These are phyloP conservation scores for Penicillium carneum DNA, from an alignment of 2,329 filamentous ascomycete species.

Conservation along the genomic window DNA sequence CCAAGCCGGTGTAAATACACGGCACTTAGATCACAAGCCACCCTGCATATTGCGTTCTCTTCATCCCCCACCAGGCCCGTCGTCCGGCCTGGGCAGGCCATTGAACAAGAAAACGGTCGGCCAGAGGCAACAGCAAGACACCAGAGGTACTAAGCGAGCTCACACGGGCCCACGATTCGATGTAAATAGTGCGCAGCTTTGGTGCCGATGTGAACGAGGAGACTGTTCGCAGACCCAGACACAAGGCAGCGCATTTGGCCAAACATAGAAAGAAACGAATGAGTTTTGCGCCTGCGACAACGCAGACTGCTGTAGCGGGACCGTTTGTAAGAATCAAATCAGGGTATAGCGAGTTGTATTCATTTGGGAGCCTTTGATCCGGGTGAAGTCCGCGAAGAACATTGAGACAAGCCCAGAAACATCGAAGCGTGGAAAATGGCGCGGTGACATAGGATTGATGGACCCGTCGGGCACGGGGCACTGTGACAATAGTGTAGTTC, in stretches of 20 bases:
- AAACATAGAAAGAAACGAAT: constrained; percentile 60
- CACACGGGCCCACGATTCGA: constrained; percentile 92
- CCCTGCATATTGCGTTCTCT: constrained; percentile 51
- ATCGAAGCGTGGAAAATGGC: constrained; percentile 71
- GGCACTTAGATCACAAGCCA: constrained; percentile 46
- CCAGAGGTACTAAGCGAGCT: constrained; percentile 84
- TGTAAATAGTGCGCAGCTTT: constrained; percentile 76
- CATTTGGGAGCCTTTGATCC: constrained; percentile 40
- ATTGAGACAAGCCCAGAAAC: constrained; percentile 68
- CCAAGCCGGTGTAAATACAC: neutral
- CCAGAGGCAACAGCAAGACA: constrained; percentile 73
- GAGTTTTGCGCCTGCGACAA: constrained; percentile 66
- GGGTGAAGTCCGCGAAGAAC: constrained; percentile 58
- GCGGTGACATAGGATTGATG: constrained; percentile 81
- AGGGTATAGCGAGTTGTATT: constrained; percentile 60
- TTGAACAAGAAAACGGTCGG: constrained; percentile 83
- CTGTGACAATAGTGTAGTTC: constrained; percentile 67
- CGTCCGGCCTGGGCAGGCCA: constrained; percentile 69
- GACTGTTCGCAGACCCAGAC: constrained; percentile 21
- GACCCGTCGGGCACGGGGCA: constrained; percentile 79
- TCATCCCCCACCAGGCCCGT: constrained; percentile 49
- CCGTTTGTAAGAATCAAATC: constrained; percentile 86
- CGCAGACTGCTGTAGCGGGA: constrained; percentile 83
- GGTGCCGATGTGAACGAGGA: constrained; percentile 7
- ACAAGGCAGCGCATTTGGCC: constrained; percentile 10